Conservation (phyloP, 257 asterid species). For the Craterostigma plantagineum region DNA sequence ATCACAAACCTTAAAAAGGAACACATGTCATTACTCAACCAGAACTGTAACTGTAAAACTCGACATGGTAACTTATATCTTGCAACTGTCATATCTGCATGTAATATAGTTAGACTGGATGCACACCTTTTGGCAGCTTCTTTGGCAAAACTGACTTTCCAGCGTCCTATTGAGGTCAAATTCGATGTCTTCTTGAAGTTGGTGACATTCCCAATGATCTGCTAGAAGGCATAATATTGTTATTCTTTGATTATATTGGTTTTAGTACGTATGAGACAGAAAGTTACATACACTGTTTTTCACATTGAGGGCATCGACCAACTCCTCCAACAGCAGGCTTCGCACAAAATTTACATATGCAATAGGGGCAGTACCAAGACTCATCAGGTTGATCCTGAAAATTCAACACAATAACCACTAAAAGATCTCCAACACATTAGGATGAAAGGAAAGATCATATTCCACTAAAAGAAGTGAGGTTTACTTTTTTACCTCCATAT, state of each 20-base stretch:
- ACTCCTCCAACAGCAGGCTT: too few species aligned
- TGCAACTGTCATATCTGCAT: neutral
- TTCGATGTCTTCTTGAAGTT: conserved; percentile 5
- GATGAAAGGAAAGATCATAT: too few species aligned
- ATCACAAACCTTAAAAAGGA: neutral
- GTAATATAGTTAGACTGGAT: neutral
- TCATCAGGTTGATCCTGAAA: too few species aligned
- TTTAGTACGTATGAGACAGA: neutral
- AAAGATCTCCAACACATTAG: too few species aligned
- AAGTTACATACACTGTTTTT: neutral
- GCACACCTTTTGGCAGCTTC: conserved; percentile 29
- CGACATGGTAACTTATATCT: too few species aligned
- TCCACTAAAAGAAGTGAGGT: too few species aligned
- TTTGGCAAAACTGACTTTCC: conserved; percentile 22
- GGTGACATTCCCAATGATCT: conserved; percentile 53
- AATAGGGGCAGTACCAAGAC: too few species aligned
- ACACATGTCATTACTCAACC: neutral
- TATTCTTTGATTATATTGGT: too few species aligned
- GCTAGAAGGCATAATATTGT: neutral
- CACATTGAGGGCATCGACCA: neutral
- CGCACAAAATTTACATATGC: too few species aligned
- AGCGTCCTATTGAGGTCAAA: conserved; percentile 26
- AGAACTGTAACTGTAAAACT: too few species aligned
- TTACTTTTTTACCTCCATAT: too few species aligned
- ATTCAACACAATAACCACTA: too few species aligned